Evolutionary conservation across 192 early-diverging fungal species (phyloP), one percentile per base, ranked within the genome.

Genomic region (Pecoramyces ruminantium): DNA sequence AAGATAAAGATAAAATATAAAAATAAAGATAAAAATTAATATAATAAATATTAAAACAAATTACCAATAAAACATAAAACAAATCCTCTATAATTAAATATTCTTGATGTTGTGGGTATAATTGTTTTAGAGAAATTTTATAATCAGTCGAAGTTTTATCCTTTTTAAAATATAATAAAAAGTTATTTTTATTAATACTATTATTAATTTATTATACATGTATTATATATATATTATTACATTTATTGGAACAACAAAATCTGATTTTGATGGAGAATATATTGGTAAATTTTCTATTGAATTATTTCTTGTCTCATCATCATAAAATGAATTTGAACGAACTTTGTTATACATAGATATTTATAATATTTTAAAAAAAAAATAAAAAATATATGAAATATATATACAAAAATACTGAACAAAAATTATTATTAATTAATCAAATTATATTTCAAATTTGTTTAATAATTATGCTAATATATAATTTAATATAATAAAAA

Each of bases 51-150:
- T n/a, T n/a, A n/a, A n/a, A n/a, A n/a, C n/a, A n/a, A n/a, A n/a
- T n/a, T n/a, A 94, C 94, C 89, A 95, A 90, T 84, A 97, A 86
- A 21, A 94, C 91, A 82, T 92, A 97, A 78, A 98, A 84, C 0
- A 97, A 83, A 84, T 98, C 97, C 79, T 98, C 94, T 29, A 98
- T 92, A 29, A 97, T 88, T 14, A 90, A 87, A 83, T 89, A 90
- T 84, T 97, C 95, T 84, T 97, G 95, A 51, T 51, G 42, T 51
- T 21, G 42, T 1, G 42, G 42, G 42, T 51, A 51, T 51, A 51
- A 51, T 51, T 51, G 42, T 51, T 51, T 51, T 0, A 51, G 42
- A 14, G 42, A 51, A 21, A 51, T 14, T 51, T 51, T 51, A 51
- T 51, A 51, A 6, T 21, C 42, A 21, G 42, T 21, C 4, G 6